Conservation (phyloP, 179 eudicot species). For the Monotropa hypopitys region DNA sequence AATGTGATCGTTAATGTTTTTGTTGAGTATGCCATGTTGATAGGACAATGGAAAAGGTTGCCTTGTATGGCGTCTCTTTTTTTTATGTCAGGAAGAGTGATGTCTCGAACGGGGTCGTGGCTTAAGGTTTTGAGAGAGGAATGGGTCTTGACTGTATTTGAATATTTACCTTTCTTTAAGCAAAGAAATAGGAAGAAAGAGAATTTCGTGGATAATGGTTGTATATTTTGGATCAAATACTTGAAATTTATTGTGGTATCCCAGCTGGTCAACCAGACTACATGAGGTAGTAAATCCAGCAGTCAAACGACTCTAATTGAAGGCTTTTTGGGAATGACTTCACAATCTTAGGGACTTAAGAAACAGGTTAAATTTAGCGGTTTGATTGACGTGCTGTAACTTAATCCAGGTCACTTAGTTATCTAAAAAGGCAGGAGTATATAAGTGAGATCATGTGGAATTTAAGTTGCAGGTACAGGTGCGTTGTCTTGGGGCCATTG, state of each 20-base stretch:
- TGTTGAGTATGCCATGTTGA: not conserved
- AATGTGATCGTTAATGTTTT: not conserved
- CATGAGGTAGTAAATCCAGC: not conserved
- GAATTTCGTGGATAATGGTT: not conserved
- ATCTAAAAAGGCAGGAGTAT: too few species aligned
- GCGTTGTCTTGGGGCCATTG: not conserved
- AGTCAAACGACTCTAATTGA: not conserved
- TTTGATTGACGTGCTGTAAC: not conserved
- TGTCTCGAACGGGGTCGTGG: not conserved
- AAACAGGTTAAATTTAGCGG: not conserved
- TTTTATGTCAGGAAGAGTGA: not conserved
- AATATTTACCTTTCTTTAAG: not conserved
- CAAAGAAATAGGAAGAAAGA: not conserved
- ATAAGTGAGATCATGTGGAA: not conserved
- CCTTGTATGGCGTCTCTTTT: not conserved
- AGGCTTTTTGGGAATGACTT: not conserved
- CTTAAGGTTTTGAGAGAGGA: not conserved
- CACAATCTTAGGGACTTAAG: not conserved
- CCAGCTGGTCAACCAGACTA: not conserved
- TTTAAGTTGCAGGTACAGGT: not conserved
- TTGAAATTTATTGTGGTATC: not conserved
- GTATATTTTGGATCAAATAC: not conserved
- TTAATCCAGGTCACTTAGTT: not conserved
- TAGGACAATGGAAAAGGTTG: not conserved
- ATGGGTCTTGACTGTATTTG: not conserved